Percentiles rank a stretch among this genome's conserved stretches.
Evolutionary conservation across 1,139 yeast species (phyloP).

Genomic region (Debaryomycetaceae sp.): DNA sequence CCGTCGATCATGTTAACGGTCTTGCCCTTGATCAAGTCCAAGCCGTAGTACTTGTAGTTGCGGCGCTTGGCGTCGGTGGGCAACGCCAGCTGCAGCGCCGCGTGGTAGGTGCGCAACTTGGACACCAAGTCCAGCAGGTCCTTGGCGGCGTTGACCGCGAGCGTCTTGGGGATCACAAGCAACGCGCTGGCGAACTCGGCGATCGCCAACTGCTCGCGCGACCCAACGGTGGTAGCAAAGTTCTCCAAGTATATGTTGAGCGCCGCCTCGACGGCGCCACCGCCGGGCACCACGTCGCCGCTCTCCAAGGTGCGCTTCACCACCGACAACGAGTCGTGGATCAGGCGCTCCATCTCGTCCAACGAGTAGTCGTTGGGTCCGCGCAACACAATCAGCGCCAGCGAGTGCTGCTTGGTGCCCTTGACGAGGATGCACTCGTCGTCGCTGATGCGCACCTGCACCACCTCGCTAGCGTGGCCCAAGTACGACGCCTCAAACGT

Average conservation of each 20-base stretch:
- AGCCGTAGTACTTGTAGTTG: conserved; percentile 84
- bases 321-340: conserved; percentile 91
- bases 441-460: conserved; percentile 87
- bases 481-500: conserved; percentile 83
- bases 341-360: conserved; percentile 97
- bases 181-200: conserved; percentile 94
- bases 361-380: conserved; percentile 95
- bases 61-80: conserved; percentile 79
- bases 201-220: conserved; percentile 96
- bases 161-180: conserved; percentile 89
- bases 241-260: conserved; percentile 91
- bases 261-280: conserved; percentile 98
- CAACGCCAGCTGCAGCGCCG: conserved; percentile 86
- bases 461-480: conserved; percentile 90
- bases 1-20: conserved; percentile 77
- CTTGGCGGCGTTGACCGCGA: conserved; percentile 97
- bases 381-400: conserved; percentile 87
- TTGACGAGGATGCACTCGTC: conserved; percentile 95
- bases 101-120: conserved; percentile 92
- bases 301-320: conserved; percentile 95
- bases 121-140: conserved; percentile 94
- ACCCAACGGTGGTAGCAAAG: conserved; percentile 96
- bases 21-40: conserved; percentile 87
- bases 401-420: conserved; percentile 91
- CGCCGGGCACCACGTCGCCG: conserved; percentile 96